Conservation (phyloP, 108 stramenopile genomes). For the Skeletonema menzelii region DNA sequence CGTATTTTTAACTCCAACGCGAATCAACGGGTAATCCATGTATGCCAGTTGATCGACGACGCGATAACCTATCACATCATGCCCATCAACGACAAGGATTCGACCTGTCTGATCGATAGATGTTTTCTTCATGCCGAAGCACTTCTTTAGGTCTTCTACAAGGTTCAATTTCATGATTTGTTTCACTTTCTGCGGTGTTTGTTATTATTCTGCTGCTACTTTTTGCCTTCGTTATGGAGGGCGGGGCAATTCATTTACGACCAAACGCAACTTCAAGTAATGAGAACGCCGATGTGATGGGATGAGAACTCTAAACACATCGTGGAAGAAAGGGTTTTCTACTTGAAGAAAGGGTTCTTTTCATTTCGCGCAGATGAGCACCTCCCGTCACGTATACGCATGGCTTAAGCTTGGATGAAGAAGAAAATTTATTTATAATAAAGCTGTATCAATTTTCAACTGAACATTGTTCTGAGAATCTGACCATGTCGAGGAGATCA, state of each 20-base stretch:
- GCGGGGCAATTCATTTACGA: no score
- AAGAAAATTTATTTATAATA: not conserved
- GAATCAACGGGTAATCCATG: slow-evolving; percentile 29
- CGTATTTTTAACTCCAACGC: slow-evolving; percentile 27
- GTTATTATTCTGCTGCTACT: not conserved
- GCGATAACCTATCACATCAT: slow-evolving; percentile 36
- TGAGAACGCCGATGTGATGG: no score
- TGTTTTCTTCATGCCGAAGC: not conserved
- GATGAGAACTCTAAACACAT: no score
- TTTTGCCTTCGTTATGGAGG: not conserved
- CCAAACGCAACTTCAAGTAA: no score
- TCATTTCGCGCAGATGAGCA: no score
- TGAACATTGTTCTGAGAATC: not conserved
- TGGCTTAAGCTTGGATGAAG: no score
- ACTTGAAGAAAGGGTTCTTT: no score
- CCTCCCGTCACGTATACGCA: no score
- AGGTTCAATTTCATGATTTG: not conserved
- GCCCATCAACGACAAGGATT: slow-evolving; percentile 44
- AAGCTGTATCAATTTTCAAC: not conserved
- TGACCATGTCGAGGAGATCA: not conserved
- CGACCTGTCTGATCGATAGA: slow-evolving; percentile 2
- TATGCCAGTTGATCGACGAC: slow-evolving; percentile 29
- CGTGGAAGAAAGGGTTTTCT: no score
- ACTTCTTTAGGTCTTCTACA: not conserved
- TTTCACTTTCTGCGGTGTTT: not conserved